Evolutionary conservation across 495 filamentous ascomycete genomes (phyloP).

Genomic region (Penicillium diatomitis): DNA sequence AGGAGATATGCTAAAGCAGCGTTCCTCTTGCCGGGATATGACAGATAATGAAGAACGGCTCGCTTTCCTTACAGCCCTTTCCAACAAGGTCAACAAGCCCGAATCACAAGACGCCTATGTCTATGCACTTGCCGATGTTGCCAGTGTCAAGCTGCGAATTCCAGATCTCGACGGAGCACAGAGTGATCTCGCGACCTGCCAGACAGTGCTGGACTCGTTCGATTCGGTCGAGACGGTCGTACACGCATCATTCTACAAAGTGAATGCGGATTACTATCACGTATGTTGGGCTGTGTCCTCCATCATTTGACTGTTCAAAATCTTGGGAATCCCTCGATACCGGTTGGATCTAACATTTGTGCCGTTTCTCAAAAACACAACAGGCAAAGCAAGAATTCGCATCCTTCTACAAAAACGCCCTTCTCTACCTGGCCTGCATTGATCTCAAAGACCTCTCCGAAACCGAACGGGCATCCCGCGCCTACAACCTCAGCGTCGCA

Average conservation of each 20-base stretch:
- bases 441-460: conserved; percentile 63
- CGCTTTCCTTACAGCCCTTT: conserved; percentile 73
- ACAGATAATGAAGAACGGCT: conserved; percentile 82
- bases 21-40: not conserved
- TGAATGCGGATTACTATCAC: conserved; percentile 92
- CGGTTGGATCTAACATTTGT: conserved; percentile 1
- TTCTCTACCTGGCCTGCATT: conserved; percentile 97
- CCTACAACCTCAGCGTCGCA: conserved; percentile 87
- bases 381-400: conserved; percentile 81
- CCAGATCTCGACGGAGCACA: conserved; percentile 65
- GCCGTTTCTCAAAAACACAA: not conserved
- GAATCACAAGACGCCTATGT: conserved; percentile 94
- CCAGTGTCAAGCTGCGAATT: conserved; percentile 74
- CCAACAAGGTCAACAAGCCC: conserved; percentile 81
- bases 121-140: conserved; percentile 85
- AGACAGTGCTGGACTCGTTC: conserved; percentile 80
- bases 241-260: conserved; percentile 92
- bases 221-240: conserved; percentile 95
- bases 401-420: conserved; percentile 91
- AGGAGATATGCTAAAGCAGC: too few species aligned
- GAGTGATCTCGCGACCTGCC: conserved; percentile 77
- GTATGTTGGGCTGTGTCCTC: conserved; percentile 24
- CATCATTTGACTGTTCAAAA: not conserved
- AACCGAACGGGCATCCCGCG: conserved; percentile 65
- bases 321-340: too few species aligned